Conservation (phyloP, 176 grass and related monocot genomes). For the Dactylis glomerata region DNA sequence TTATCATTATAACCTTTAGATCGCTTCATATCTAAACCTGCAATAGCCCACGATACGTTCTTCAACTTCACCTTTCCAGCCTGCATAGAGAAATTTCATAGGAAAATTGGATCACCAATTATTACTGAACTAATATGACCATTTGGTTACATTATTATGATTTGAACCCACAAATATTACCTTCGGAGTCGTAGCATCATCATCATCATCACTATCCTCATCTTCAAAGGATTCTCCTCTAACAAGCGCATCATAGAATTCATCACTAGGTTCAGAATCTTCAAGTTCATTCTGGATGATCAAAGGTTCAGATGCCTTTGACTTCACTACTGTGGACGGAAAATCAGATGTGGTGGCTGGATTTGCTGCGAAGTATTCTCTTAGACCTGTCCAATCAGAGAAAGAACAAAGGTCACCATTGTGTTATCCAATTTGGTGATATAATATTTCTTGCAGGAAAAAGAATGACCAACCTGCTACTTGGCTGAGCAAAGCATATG, state of each 20-base stretch:
- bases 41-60: slow-evolving; percentile 94
- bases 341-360: slow-evolving; percentile 65
- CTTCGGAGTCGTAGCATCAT: slow-evolving; percentile 33
- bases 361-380: slow-evolving; percentile 88
- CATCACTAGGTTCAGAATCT: slow-evolving; percentile 64
- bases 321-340: slow-evolving; percentile 50
- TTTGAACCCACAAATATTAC: slow-evolving; percentile 29
- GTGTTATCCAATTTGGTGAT: slow-evolving; percentile 13
- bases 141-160: not conserved
- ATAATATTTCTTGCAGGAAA: slow-evolving; percentile 5
- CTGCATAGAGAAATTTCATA: slow-evolving; percentile 41
- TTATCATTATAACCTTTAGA: slow-evolving; percentile 65
- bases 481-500: slow-evolving; percentile 92
- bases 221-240: slow-evolving; percentile 72
- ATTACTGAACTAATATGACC: not conserved
- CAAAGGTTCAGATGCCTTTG: slow-evolving; percentile 51
- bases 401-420: slow-evolving; percentile 17
- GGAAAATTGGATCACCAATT: slow-evolving; percentile 16
- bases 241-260: slow-evolving; percentile 93
- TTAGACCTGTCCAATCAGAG: slow-evolving; percentile 57
- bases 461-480: slow-evolving; percentile 70
- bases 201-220: slow-evolving; percentile 67
- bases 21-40: slow-evolving; percentile 64
- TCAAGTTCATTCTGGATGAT: slow-evolving; percentile 54
- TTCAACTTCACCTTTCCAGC: slow-evolving; percentile 78